Percentiles rank a stretch among this genome's conserved stretches.
These are phyloP conservation scores for Lipomyces anomalus DNA, from an alignment of 805 yeast genomes.

Conservation along the genomic window DNA sequence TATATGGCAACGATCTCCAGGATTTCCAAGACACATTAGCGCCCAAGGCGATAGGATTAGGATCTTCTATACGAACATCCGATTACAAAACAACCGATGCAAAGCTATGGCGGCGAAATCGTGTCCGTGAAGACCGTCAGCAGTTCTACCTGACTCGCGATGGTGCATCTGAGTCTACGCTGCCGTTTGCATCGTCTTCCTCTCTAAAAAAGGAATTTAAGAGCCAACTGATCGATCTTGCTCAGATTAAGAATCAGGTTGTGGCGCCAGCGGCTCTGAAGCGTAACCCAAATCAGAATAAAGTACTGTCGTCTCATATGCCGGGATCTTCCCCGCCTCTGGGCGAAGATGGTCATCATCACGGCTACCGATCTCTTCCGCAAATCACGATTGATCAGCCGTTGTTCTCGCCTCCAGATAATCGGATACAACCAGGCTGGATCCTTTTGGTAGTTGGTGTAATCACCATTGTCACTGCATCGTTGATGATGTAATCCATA, in stretches of 20 bases:
- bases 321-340: background rate
- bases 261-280: background rate
- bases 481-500: slow-evolving; percentile 26
- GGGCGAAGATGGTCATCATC: background rate
- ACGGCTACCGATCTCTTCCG: background rate
- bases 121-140: no score
- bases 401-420: slow-evolving; percentile 21
- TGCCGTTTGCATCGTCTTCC: no score
- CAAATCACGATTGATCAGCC: slow-evolving; percentile 18
- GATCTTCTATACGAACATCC: no score
- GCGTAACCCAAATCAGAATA: background rate
- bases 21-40: no score
- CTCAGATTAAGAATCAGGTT: background rate
- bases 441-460: slow-evolving; percentile 19
- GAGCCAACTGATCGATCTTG: no score
- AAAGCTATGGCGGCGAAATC: no score
- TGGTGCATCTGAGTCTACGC: no score
- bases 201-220: no score
- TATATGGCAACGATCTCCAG: no score
- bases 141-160: no score
- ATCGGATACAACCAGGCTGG: slow-evolving; percentile 16
- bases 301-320: background rate
- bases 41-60: no score
- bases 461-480: slow-evolving; percentile 17
- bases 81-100: no score